Evolutionary conservation across 331 rosid genomes (phyloP), one percentile per base, ranked within the genome.

Genomic region (Malus hybrid): DNA sequence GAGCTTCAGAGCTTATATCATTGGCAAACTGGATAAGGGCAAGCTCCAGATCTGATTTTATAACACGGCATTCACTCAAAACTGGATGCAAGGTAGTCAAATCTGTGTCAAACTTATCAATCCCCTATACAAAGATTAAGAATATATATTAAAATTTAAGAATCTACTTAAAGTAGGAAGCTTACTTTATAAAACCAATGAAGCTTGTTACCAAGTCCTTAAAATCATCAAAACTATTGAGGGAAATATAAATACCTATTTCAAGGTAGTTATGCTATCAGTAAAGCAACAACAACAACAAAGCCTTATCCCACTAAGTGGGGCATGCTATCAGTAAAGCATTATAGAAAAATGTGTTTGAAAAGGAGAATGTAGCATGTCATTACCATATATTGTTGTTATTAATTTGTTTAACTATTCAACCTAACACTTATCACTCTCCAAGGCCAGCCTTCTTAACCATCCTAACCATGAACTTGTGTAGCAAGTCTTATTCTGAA

Each of bases 1-100:
- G 97, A 82, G 95, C 96, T 86, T 93, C 93, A 36, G 97, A 93
- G 83, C 97, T 93, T 76, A 91, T 91, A 81, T 88, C 97, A 80
- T 90, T 93, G 65, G 94, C 96, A 87, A 71, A 93, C 81, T 91
- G 97, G 82, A 93, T 90, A 74, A 90, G 77, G 50, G 89, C 87
- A 85, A 93, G 89, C 85, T 93, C 96, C 84, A 85, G 75, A 22
- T 90, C 87, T 16, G 97, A 87, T 87, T 93, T 93, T 76, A 85
- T 77, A 64, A 93, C 98, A 60, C 94, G 94, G 73, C 98, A 87
- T 85, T 91, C 98, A 54, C 90, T 86, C 86, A 93, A 81, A 86
- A 91, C 79, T 50, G 98, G 97, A 86, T 93, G 97, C 86, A 91
- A 82, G 73, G 87, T 85, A 10, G 80, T 85, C 87, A 88, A 66